A percentile compares a stretch with the other conserved stretches of the same genome.
These are phyloP conservation scores for Hysterangium stoloniferum DNA, from an alignment of 768 basidiomycete species.

Conservation along the genomic window DNA sequence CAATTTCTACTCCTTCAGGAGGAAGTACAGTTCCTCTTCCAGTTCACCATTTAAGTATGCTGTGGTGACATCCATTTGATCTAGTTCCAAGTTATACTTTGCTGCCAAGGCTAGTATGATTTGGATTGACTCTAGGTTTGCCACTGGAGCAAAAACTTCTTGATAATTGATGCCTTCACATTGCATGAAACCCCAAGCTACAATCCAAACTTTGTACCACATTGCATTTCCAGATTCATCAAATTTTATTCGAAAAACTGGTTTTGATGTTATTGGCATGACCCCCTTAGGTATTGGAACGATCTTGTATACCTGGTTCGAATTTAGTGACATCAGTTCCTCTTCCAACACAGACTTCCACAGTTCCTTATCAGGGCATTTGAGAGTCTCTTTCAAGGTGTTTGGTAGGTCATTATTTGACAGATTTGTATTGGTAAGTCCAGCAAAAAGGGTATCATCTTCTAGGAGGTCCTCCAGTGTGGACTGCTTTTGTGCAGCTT, in stretches of 20 bases:
- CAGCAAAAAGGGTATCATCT: no score
- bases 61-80: slow-evolving; percentile 19
- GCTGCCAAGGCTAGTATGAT: slow-evolving; percentile 16
- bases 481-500: no score
- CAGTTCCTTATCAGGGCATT: no score
- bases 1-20: slow-evolving; percentile 11
- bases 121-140: slow-evolving; percentile 10
- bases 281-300: slow-evolving; percentile 12
- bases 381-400: no score
- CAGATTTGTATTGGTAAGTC: no score
- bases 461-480: no score
- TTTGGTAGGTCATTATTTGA: no score
- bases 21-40: slow-evolving; percentile 18
- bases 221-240: not conserved
- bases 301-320: slow-evolving; percentile 17
- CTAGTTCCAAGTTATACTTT: slow-evolving; percentile 10
- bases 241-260: not conserved
- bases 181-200: not conserved
- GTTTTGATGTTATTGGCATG: not conserved
- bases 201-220: not conserved
- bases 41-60: slow-evolving; percentile 14
- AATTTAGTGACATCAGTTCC: not conserved
- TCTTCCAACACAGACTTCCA: not conserved
- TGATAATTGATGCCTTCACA: not conserved
- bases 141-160: slow-evolving; percentile 15